A percentile compares a stretch with the other conserved stretches of the same genome.
Conservation (phyloP, 2,329 filamentous ascomycete genomes). For the Sporothrix protearum region DNA sequence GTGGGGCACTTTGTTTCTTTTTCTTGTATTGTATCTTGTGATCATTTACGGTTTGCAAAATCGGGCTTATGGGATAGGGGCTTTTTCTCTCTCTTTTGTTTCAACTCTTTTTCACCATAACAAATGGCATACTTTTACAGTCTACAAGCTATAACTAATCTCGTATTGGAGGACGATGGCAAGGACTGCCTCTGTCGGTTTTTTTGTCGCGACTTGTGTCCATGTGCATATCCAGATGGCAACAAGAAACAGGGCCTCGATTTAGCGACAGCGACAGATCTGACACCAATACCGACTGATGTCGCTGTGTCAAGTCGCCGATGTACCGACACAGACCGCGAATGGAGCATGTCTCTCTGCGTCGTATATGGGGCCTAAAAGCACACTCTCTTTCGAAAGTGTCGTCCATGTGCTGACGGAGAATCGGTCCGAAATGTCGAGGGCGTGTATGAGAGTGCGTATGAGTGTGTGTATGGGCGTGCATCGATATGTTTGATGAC, state of each 20-base stretch:
- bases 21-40: not conserved
- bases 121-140: not conserved
- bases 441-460: not conserved
- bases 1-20: too few relatives aligned
- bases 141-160: too few relatives aligned
- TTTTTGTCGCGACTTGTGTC: too few relatives aligned
- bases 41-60: conserved; percentile 2
- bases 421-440: not conserved
- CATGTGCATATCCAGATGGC: too few relatives aligned
- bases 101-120: not conserved
- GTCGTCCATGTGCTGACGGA: not conserved
- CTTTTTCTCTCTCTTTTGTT: not conserved
- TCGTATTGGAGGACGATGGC: too few relatives aligned
- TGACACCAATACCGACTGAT: not conserved
- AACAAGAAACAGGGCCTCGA: not conserved
- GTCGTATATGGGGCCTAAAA: not conserved
- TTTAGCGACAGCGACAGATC: not conserved
- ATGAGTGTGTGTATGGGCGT: not conserved
- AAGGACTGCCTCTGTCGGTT: too few relatives aligned
- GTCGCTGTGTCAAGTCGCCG: not conserved
- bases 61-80: not conserved
- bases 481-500: not conserved
- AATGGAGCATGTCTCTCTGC: not conserved
- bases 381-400: not conserved
- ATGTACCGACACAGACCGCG: not conserved